phyloP scores from a whole-genome alignment of 169 alveolate species.

The Plasmodium gaboni region DNA sequence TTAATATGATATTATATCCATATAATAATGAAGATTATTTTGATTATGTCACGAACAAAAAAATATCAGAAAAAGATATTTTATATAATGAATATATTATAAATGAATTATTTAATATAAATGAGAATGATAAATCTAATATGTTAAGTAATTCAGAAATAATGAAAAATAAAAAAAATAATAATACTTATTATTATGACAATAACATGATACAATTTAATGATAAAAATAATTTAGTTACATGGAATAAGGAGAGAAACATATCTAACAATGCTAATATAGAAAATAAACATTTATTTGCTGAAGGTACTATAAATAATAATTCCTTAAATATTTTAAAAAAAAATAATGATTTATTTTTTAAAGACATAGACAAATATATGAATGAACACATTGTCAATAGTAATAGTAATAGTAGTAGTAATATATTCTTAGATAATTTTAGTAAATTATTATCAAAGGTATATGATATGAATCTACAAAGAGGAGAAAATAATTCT shows the following conservation, averaged over 20 bases:
- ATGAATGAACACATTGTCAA: neutral
- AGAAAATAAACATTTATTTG: no score
- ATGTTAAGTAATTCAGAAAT: slow-evolving; percentile 4
- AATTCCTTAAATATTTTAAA: neutral
- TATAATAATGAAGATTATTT: slow-evolving; percentile 39
- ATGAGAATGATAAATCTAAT: neutral
- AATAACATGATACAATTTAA: no score
- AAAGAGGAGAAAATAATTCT: neutral
- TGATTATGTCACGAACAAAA: slow-evolving; percentile 39
- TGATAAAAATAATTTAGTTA: no score
- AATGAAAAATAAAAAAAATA: slow-evolving; percentile 1
- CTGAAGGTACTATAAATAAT: neutral
- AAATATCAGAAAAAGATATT: slow-evolving; percentile 22
- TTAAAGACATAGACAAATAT: slow-evolving; percentile 4
- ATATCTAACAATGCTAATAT: neutral
- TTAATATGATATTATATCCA: neutral
- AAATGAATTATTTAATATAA: slow-evolving; percentile 15
- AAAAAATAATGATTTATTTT: slow-evolving; percentile 36
- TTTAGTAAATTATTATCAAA: slow-evolving; percentile 7
- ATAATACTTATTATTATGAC: neutral
- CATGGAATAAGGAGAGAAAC: no score
- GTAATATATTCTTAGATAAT: slow-evolving; percentile 8
- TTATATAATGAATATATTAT: slow-evolving; percentile 51
- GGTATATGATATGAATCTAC: no score
- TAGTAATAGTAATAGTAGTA: neutral